Percentiles rank a stretch among this genome's conserved stretches.
Evolutionary conservation across 2,329 filamentous ascomycete species (phyloP).

Genomic region (Fusarium sulawesiense): DNA sequence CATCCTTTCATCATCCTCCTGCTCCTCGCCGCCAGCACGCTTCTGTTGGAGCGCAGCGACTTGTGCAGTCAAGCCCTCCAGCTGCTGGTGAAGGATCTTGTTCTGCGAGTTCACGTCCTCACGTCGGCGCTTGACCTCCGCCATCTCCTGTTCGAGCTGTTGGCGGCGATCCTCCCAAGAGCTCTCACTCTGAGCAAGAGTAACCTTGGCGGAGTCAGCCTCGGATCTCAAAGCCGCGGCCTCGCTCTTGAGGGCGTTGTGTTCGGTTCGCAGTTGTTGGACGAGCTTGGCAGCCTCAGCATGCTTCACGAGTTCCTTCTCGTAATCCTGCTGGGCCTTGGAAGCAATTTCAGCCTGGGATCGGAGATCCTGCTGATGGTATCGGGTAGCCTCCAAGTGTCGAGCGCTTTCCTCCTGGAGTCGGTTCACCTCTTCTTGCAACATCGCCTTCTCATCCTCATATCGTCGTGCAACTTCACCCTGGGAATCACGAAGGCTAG

Average conservation of each 20-base stretch:
- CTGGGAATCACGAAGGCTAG: slow-evolving; percentile 81
- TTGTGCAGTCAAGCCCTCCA: slow-evolving; percentile 84
- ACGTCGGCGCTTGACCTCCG: slow-evolving; percentile 80
- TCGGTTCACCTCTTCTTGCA: slow-evolving; percentile 82
- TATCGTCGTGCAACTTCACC: slow-evolving; percentile 76
- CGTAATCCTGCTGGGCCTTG: slow-evolving; percentile 94
- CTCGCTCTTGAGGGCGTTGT: slow-evolving; percentile 84
- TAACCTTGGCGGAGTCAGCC: slow-evolving; percentile 84
- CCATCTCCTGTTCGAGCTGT: slow-evolving; percentile 84
- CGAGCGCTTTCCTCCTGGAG: slow-evolving; percentile 87
- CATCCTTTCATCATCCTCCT: slow-evolving; percentile 64
- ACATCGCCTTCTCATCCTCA: slow-evolving; percentile 83
- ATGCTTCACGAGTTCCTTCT: slow-evolving; percentile 93
- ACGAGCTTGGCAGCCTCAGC: slow-evolving; percentile 91
- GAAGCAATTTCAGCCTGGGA: slow-evolving; percentile 93
- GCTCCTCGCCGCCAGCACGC: slow-evolving; percentile 63
- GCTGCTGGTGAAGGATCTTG: slow-evolving; percentile 86
- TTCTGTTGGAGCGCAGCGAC: slow-evolving; percentile 83
- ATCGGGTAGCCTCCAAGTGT: slow-evolving; percentile 81
- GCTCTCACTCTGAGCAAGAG: slow-evolving; percentile 81
- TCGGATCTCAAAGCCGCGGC: slow-evolving; percentile 80
- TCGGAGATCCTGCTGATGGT: slow-evolving; percentile 90
- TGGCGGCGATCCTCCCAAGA: slow-evolving; percentile 88
- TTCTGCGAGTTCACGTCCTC: slow-evolving; percentile 92
- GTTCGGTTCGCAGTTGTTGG: slow-evolving; percentile 80